Evolutionary conservation across 495 filamentous ascomycete genomes (phyloP), one percentile per base, ranked within the genome.

Genomic region (Trichoderma virens): DNA sequence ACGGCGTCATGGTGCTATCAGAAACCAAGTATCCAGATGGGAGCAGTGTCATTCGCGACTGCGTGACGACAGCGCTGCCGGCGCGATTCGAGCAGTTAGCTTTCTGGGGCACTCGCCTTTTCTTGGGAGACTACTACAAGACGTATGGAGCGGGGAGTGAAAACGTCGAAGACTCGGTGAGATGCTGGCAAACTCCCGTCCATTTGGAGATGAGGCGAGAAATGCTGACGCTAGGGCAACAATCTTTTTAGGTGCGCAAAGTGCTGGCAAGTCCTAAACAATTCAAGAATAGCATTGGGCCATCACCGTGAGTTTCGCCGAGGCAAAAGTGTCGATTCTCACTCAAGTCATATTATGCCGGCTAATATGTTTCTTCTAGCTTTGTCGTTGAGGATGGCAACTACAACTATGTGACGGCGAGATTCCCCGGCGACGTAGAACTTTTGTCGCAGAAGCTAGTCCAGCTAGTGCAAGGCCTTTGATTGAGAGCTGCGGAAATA

Each of bases 41-140:
- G 25, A 74, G 72, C 59, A 83, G 81, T 61, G 74, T 83, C 6
- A 66, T 84, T 43, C 73, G 78, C 60, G 77, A 80, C 34, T 78
- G 74, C 59, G 73, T 69, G 14, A 83, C 81, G 0, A 84, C 82
- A 4, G 76, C 82, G 18, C 67, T 85, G 63, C 81, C 80, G 25
- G 77, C 75, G 2, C 70, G 70, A 25, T 81, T 83, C 69, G 82
- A 85, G 67, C 77, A 81, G 59, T 62, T 68, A 13, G 76, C 78
- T 5, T 85, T 77, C 59, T 81, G 79, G 77, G 70, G 74, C 2
- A 83, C 82, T 2, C 69, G 80, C 43, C 73, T 71, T 0, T 79
- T 82, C 54, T 71, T 85, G 2, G 81, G 81, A 7, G 81, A 83
- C 63, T 85, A 83, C 64, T 84, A 83, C 66, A 85, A 83, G 73